phyloP scores from a whole-genome alignment of 306 rosid species.

The Cucumis cinereus region DNA sequence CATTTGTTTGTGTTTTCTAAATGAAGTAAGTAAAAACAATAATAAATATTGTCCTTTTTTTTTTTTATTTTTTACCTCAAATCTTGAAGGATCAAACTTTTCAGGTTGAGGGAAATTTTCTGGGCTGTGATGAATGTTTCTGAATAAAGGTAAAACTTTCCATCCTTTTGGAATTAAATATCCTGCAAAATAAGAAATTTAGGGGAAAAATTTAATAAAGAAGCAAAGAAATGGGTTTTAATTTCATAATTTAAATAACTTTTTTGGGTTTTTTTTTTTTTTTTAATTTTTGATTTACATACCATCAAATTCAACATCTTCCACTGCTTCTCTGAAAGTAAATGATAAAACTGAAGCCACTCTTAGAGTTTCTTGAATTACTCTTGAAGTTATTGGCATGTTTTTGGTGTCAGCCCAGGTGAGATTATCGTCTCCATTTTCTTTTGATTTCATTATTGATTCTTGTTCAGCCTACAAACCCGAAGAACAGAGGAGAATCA shows the following conservation, averaged over 20 bases:
- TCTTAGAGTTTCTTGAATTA: constrained; percentile 87
- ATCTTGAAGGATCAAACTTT: constrained; percentile 86
- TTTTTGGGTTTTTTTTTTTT: background rate
- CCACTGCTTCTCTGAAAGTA: constrained; percentile 91
- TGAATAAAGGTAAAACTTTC: constrained; percentile 90
- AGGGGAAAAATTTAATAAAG: background rate
- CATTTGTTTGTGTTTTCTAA: background rate
- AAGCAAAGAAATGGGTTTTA: background rate
- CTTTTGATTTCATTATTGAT: constrained; percentile 35
- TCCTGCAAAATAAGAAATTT: background rate
- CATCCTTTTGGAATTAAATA: constrained; percentile 94
- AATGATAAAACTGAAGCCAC: constrained; percentile 84
- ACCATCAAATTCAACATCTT: constrained; percentile 91
- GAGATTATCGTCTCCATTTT: constrained; percentile 34
- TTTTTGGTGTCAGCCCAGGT: constrained; percentile 71
- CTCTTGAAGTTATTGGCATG: constrained; percentile 78
- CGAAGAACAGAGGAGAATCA: background rate
- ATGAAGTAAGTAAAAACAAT: background rate
- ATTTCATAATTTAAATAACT: background rate
- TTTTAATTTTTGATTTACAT: no score
- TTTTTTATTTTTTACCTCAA: constrained; percentile 61
- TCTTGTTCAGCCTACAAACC: constrained; percentile 65
- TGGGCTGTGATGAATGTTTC: constrained; percentile 87
- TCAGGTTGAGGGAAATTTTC: constrained; percentile 68
- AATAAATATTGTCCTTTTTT: background rate